A percentile compares a stretch with the other conserved stretches of the same genome.
Evolutionary conservation across 2,329 filamentous ascomycete genomes (phyloP).

Genomic region (Venturia oleaginea): DNA sequence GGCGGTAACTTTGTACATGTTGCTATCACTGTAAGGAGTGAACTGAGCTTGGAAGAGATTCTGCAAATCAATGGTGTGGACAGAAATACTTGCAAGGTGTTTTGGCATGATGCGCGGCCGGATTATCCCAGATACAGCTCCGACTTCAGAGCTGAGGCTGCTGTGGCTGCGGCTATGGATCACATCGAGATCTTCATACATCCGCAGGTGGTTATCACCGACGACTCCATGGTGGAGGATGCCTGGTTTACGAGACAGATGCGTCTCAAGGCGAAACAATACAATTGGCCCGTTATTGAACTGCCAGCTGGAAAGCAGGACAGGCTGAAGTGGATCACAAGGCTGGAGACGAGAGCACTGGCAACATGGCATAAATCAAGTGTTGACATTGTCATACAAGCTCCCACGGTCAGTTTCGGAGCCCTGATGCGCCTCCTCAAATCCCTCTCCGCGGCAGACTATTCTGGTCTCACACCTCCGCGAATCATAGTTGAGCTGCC

Average conservation of each 20-base stretch:
- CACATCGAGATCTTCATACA: conserved; percentile 67
- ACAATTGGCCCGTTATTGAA: conserved; percentile 60
- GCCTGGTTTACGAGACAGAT: conserved; percentile 55
- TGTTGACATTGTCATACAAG: conserved; percentile 79
- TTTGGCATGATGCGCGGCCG: conserved; percentile 65
- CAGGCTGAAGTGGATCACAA: conserved; percentile 66
- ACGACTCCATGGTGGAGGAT: conserved; percentile 58
- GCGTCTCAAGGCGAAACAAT: conserved; percentile 42
- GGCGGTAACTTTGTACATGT: conserved; percentile 71
- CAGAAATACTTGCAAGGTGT: conserved; percentile 54
- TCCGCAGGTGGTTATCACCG: conserved; percentile 67
- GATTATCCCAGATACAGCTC: conserved; percentile 63
- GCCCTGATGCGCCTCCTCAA: conserved; percentile 66
- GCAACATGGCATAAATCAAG: conserved; percentile 67
- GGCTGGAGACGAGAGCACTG: conserved; percentile 64
- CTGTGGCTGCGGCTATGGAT: conserved; percentile 55
- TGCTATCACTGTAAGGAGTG: conserved; percentile 64
- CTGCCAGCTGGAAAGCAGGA: conserved; percentile 56
- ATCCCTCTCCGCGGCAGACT: conserved; percentile 69
- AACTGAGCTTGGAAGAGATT: conserved; percentile 49
- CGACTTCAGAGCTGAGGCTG: conserved; percentile 57
- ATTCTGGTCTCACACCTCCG: conserved; percentile 58
- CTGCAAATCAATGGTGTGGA: conserved; percentile 72
- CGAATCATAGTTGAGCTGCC: conserved; percentile 81
- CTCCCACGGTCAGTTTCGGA: conserved; percentile 59